Base-by-base conservation (phyloP, 768 basidiomycete species). In the Clitopilus hobsonii region DNA sequence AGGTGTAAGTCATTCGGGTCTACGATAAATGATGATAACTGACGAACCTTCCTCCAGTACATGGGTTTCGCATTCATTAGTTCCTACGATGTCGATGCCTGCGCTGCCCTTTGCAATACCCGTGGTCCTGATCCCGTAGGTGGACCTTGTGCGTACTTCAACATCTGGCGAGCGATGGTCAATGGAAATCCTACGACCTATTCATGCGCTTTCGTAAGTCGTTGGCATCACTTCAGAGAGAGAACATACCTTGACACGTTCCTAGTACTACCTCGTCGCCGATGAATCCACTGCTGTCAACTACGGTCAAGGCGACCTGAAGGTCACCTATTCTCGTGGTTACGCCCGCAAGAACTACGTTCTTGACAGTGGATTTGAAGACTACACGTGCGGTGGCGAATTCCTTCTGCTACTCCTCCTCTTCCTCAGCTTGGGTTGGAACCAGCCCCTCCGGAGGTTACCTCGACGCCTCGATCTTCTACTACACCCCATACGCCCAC, bases 141-240 rank as follows among this genome's bases (percentile, higher is more conserved):
- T 29, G 77, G 77, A 49, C 69, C 68, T 8, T 79, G 77, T 65
- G 68, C 71, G 45, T 81, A 71, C 68, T 74, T 79, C 68, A 78
- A 79, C 58, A 79, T 79, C 65, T 79, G 77, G 79, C 71, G 77
- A 45, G 77, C 76, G 5, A 66, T 77, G 30, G 72, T 77, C 1
- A 61, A 71, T 50, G 76, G 73, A 6, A 56, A 60, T 26, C 75
- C 76, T 0, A 77, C 74, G 0, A 75, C 76, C 0, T 79, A 79
- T 61, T 74, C 74, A 49, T 79, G 76, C 69, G 74, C 74, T 59
- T 72, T 77, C 73, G 77, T 78, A 57, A 28, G 72, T 62, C 28
- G 23, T 25, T 22, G 23, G 11, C n/a, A 4, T 18, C 22, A 8
- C 10, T 32, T 27, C 38, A 20, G 3, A 18, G 10, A 11, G 4